Base-by-base conservation (phyloP, 2,329 filamentous ascomycete species). In the Claviceps fusiformis region DNA sequence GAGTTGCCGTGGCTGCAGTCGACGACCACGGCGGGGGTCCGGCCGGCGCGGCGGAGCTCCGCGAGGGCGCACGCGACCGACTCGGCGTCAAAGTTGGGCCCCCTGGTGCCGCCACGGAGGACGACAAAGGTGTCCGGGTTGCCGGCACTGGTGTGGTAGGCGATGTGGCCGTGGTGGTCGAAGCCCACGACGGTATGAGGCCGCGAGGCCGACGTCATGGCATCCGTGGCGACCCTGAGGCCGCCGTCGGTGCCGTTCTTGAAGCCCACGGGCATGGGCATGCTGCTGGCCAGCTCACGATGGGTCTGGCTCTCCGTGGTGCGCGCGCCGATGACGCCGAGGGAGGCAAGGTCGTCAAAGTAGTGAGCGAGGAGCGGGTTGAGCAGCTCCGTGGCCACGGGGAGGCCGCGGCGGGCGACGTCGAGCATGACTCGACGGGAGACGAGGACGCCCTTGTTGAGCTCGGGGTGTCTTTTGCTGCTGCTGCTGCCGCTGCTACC, bases 61-160 rank as follows among this genome's bases (percentile, higher is more conserved):
- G 80, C 82, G 74, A 95, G 95, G 27, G 92, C 87, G 62, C 89
- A 86, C 48, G 81, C 80, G 64, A 97, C 89, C 73, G 86, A 93
- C 68, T 85, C 78, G 4, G 87, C 81, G 68, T 95, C 90, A 74
- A 87, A 97, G 76, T 98, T 98, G 59, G 92, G 93, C 59, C 93
- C 93, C 71, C 86, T 88, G 63, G 86, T 95, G 54, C 93, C 93
- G 56, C 93, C 93, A 59, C 93, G 83, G 56, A 97, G 81, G 64
- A 98, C 95, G 55, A 95, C 89, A 71, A 95, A 98, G 76, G 92
- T 95, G 73, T 98, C 91, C 39, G 95, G 87, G 72, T 98, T 98
- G 58, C 93, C 93, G 33, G 85, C 83, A 0, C 93, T 98, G 61
- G 91, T 89, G 37, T 95, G 91, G 65, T 97, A 96, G 58, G 93